A percentile compares a stretch with the other conserved stretches of the same genome.
Conservation (phyloP, 2,329 filamentous ascomycete species). For the Cercospora canescens region DNA sequence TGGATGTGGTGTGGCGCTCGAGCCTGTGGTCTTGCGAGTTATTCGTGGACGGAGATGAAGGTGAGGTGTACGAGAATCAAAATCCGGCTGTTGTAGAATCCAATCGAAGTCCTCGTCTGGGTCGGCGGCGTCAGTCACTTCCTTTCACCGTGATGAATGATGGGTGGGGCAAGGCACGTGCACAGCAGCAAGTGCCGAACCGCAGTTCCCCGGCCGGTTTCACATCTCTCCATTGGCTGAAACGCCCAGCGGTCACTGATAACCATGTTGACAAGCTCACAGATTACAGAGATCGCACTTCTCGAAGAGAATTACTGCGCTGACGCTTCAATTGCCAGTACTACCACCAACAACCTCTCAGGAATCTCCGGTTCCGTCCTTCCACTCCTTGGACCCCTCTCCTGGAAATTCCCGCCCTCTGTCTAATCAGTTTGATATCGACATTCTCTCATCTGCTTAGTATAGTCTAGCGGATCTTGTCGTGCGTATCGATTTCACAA, state of each 20-base stretch:
- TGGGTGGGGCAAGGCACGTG: neutral
- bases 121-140: neutral
- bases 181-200: neutral
- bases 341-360: neutral
- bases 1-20: neutral
- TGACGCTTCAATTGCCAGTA: too few species aligned
- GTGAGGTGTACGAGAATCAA: neutral
- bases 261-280: neutral
- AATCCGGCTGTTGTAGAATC: neutral
- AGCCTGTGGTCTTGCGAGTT: neutral
- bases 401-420: neutral
- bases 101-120: neutral
- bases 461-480: neutral
- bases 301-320: too few species aligned
- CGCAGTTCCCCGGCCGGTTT: neutral
- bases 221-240: neutral
- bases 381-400: neutral
- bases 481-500: neutral
- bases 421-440: neutral
- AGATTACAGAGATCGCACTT: neutral
- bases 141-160: slow-evolving; percentile 1
- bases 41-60: neutral
- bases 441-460: neutral
- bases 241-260: neutral
- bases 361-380: neutral